A percentile compares a stretch with the other conserved stretches of the same genome.
phyloP scores from a whole-genome alignment of 2,329 filamentous ascomycete species.

The Fusarium xyrophilum region DNA sequence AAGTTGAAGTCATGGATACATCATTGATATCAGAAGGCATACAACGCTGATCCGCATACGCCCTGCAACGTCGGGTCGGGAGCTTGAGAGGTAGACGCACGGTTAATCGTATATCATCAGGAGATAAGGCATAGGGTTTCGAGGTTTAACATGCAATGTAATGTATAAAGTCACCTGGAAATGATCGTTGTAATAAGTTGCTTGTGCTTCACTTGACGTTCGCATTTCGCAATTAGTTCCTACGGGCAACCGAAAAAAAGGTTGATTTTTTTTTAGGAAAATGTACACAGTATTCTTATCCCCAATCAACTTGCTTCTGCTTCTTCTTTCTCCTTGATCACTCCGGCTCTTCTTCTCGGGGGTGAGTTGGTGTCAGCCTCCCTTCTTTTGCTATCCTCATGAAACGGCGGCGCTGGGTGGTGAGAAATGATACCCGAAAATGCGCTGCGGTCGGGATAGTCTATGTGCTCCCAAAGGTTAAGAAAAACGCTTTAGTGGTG shows the following conservation, averaged over 20 bases:
- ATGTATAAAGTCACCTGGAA: not conserved
- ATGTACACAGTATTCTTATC: slow-evolving; percentile 49
- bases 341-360: slow-evolving; percentile 11
- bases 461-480: slow-evolving; percentile 7
- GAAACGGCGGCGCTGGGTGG: slow-evolving; percentile 16
- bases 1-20: not conserved
- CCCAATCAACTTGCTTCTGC: slow-evolving; percentile 36
- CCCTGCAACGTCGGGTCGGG: not conserved
- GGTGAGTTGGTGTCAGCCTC: slow-evolving; percentile 17
- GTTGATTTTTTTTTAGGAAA: slow-evolving; percentile 46
- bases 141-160: not conserved
- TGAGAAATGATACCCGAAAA: slow-evolving; percentile 10
- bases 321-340: not conserved
- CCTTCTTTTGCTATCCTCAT: slow-evolving; percentile 29
- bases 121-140: not conserved
- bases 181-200: slow-evolving; percentile 11
- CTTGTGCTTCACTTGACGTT: slow-evolving; percentile 42
- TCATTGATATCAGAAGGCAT: slow-evolving; percentile 3
- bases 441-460: slow-evolving; percentile 11
- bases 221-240: slow-evolving; percentile 44
- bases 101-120: not conserved
- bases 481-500: slow-evolving; percentile 56
- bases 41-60: not conserved
- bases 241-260: slow-evolving; percentile 42
- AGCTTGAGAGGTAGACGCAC: not conserved